These are phyloP conservation scores for Violaceomyces palustris DNA, from an alignment of 1,284 basidiomycete species.

Conservation along the genomic window DNA sequence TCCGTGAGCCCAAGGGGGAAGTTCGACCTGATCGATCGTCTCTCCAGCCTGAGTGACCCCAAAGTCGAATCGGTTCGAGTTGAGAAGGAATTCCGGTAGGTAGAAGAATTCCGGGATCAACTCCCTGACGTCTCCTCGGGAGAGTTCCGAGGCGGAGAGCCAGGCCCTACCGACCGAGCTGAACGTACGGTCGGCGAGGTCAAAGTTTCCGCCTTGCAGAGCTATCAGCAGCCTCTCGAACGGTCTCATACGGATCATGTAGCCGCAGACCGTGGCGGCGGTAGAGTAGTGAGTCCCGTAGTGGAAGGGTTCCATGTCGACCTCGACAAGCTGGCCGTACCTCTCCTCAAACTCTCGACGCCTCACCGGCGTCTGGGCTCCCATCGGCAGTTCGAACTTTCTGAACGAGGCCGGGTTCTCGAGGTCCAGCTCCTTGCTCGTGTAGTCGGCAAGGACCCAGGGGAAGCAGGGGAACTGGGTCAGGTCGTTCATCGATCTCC, in stretches of 20 bases:
- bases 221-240: slow-evolving; percentile 40
- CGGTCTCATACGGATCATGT: slow-evolving; percentile 80
- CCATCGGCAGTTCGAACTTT: slow-evolving; percentile 83
- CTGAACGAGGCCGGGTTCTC: slow-evolving; percentile 65
- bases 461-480: slow-evolving; percentile 93
- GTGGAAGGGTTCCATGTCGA: slow-evolving; percentile 63
- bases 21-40: slow-evolving; percentile 75
- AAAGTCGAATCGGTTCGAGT: slow-evolving; percentile 63
- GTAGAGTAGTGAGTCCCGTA: slow-evolving; percentile 84
- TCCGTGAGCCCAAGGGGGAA: slow-evolving; percentile 83
- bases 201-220: slow-evolving; percentile 67
- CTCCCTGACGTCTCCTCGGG: slow-evolving; percentile 88
- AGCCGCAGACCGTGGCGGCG: slow-evolving; percentile 94
- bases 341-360: slow-evolving; percentile 57
- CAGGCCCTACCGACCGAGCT: slow-evolving; percentile 68
- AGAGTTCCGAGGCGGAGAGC: slow-evolving; percentile 76
- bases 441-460: slow-evolving; percentile 83
- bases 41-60: slow-evolving; percentile 79
- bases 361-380: slow-evolving; percentile 72
- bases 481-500: slow-evolving; percentile 60
- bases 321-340: slow-evolving; percentile 67
- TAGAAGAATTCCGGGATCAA: slow-evolving; percentile 86
- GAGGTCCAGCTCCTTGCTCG: slow-evolving; percentile 69
- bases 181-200: slow-evolving; percentile 89
- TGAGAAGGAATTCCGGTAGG: slow-evolving; percentile 56